These are phyloP conservation scores for Tylopilus intermedius DNA, from an alignment of 768 basidiomycete species.

Conservation along the genomic window DNA sequence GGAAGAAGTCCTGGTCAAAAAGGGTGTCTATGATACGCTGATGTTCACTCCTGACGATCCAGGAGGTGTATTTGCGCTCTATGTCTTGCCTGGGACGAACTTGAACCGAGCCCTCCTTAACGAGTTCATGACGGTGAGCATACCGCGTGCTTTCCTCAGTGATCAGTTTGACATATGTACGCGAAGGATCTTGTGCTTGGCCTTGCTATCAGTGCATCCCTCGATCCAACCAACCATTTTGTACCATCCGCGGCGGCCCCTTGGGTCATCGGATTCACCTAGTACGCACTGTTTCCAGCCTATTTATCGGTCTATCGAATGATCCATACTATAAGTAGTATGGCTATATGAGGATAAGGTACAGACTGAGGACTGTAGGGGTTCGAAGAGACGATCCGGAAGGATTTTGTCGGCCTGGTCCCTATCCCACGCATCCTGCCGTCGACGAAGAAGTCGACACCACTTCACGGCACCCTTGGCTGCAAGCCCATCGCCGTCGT, in stretches of 20 bases:
- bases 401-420: too few species aligned
- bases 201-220: constrained; percentile 21
- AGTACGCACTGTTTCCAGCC: constrained; percentile 37
- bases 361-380: too few species aligned
- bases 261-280: constrained; percentile 51
- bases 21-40: constrained; percentile 23
- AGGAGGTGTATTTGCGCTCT: constrained; percentile 38
- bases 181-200: constrained; percentile 20
- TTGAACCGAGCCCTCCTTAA: constrained; percentile 34
- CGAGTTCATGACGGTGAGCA: constrained; percentile 35
- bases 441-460: too few species aligned
- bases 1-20: constrained; percentile 29
- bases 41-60: constrained; percentile 36
- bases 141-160: not conserved
- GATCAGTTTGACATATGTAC: not conserved
- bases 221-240: constrained; percentile 53
- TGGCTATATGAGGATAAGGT: constrained; percentile 54
- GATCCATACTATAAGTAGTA: constrained; percentile 35
- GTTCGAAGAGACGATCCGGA: too few species aligned
- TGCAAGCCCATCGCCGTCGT: too few species aligned
- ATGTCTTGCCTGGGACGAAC: constrained; percentile 28
- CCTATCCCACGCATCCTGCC: too few species aligned
- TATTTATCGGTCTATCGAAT: not conserved
- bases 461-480: too few species aligned
- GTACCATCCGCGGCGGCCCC: constrained; percentile 51